Base-by-base conservation (phyloP, 805 yeast genomes). In the Teunomyces aglyptinius region DNA sequence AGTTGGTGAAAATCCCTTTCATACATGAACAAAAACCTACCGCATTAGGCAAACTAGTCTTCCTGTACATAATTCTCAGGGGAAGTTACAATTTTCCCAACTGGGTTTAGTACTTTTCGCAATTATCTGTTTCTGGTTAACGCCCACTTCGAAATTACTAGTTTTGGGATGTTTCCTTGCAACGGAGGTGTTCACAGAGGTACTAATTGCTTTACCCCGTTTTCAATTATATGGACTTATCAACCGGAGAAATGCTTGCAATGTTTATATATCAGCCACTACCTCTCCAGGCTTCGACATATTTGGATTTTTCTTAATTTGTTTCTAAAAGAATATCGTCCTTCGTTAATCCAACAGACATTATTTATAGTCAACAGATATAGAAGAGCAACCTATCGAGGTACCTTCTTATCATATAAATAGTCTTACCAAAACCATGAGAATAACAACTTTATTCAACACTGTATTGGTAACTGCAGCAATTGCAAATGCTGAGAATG, bases 401-500 rank as follows among this genome's bases (percentile, higher is more conserved):
- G 28, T 20, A 22, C 18, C 28, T 22, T 13, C 28, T 36, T 20
- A 20, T 22, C 27, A 20, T 6, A 36, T 36, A 36, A 36, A 36
- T 36, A 36, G 44, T 45, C 41, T 35, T 38, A 43, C 34, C 26
- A 20, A 35, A 35, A 52, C 28, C 27, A 63, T 63, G 68, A 63
- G 55, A 53, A 46, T 62, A 49, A 47, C 54, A 18, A 49, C 60
- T 47, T 59, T 60, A 44, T 52, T 57, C 43, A 56, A 51, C 49
- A 55, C 57, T 44, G 50, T 61, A 38, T 56, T 63, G 57, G 51
- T 55, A 38, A 54, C 59, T 33, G 47, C 63, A 22, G 58, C 60
- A n/a, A 49, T 61, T 38, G 62, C 56, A 32, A 54, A 47, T 31
- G 57, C 52, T 11, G 46, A 49, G 16, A 35, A 43, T 29, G 44